Conservation (phyloP, 2,329 filamentous ascomycete species). For the Pseudogymnoascus sp. region DNA sequence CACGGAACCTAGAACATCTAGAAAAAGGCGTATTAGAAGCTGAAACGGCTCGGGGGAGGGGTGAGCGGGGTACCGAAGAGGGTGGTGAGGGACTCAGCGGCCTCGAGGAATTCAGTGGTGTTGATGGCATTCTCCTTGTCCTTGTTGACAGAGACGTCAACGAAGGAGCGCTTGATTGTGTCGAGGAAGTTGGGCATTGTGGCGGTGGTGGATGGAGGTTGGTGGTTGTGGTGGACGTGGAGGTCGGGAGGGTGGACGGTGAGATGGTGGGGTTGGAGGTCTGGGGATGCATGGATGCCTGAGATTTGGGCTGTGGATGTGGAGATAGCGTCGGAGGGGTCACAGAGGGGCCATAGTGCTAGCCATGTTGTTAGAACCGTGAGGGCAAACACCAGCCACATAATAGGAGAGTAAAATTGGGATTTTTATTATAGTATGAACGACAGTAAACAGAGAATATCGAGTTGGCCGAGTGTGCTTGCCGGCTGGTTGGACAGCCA, state of each 20-base stretch:
- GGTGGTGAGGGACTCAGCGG: constrained; percentile 74
- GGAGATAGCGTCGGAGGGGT: background rate
- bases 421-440: background rate
- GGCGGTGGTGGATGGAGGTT: constrained; percentile 4
- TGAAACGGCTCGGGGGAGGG: background rate
- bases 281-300: constrained; percentile 4
- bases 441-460: background rate
- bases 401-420: background rate
- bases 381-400: background rate
- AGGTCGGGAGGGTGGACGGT: background rate
- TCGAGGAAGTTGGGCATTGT: constrained; percentile 64
- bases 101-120: constrained; percentile 84
- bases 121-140: constrained; percentile 68
- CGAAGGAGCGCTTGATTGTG: constrained; percentile 75
- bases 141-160: constrained; percentile 68
- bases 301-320: constrained; percentile 1
- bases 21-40: background rate
- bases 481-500: background rate
- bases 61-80: constrained; percentile 62
- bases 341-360: no score
- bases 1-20: constrained; percentile 57
- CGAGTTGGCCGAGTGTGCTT: background rate
- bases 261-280: constrained; percentile 3
- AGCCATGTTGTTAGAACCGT: background rate
- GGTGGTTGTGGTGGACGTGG: background rate